phyloP scores from a whole-genome alignment of 2,329 filamentous ascomycete genomes.

The Colletotrichum sublineola region DNA sequence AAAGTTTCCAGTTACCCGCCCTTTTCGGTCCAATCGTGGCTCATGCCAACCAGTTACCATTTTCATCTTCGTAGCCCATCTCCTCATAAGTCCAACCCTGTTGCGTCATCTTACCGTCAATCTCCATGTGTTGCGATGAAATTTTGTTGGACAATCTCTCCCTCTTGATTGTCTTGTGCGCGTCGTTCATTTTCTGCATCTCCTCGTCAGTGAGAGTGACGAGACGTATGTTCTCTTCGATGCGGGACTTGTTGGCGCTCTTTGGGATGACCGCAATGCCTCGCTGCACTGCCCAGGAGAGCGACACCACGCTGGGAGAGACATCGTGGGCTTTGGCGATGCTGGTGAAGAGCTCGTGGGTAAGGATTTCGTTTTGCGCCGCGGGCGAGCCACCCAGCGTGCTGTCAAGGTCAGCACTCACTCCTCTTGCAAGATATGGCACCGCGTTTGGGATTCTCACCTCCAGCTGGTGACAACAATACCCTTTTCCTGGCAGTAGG shows the following conservation, averaged over 20 bases:
- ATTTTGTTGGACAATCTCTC: constrained; percentile 44
- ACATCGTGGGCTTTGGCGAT: constrained; percentile 46
- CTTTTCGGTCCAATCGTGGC: no score
- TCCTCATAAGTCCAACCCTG: constrained; percentile 46
- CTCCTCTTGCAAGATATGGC: neutral
- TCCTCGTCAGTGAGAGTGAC: constrained; percentile 47
- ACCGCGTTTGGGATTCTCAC: constrained; percentile 31
- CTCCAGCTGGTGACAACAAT: constrained; percentile 51
- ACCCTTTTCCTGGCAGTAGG: constrained; percentile 49
- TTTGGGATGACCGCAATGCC: constrained; percentile 47
- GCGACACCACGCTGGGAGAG: constrained; percentile 47
- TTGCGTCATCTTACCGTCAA: constrained; percentile 45
- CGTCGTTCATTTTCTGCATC: constrained; percentile 46
- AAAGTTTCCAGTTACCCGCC: neutral
- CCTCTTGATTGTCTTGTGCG: constrained; percentile 45
- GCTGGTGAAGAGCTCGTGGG: constrained; percentile 44
- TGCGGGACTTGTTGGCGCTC: constrained; percentile 44
- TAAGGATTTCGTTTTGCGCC: constrained; percentile 42
- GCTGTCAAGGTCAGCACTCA: neutral
- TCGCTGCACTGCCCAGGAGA: constrained; percentile 48
- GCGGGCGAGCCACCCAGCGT: constrained; percentile 35
- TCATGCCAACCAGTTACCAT: constrained; percentile 47
- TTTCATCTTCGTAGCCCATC: constrained; percentile 48
- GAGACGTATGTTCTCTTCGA: constrained; percentile 47
- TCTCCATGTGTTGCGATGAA: constrained; percentile 37